These are phyloP conservation scores for Cyclotella baltica DNA, from an alignment of 108 stramenopile species.

Conservation along the genomic window DNA sequence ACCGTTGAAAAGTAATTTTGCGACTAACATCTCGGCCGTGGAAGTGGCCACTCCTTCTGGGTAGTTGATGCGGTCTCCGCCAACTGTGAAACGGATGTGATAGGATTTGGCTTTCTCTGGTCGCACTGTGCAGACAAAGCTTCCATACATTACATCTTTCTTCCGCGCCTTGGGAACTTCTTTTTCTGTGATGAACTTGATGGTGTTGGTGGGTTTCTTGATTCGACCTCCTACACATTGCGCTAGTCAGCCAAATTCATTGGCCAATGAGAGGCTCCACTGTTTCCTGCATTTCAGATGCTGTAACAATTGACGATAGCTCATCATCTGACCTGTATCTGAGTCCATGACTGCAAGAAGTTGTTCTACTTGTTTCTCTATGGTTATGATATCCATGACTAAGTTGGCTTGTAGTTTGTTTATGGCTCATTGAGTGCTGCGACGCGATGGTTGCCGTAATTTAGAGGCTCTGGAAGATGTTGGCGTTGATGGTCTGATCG, in stretches of 20 bases:
- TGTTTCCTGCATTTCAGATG: neutral
- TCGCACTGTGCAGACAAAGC: too few species aligned
- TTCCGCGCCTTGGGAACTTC: slow-evolving; percentile 26
- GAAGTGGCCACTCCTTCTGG: too few species aligned
- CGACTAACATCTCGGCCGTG: slow-evolving; percentile 28
- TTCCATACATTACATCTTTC: too few species aligned
- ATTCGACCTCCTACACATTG: too few species aligned
- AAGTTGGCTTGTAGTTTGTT: neutral
- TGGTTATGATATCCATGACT: neutral
- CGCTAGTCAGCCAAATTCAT: too few species aligned
- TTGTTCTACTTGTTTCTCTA: neutral
- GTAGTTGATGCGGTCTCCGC: too few species aligned
- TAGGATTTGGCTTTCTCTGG: too few species aligned
- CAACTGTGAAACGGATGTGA: too few species aligned
- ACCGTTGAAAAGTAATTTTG: slow-evolving; percentile 27
- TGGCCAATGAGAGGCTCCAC: neutral
- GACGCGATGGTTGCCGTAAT: neutral
- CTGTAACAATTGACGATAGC: slow-evolving; percentile 2
- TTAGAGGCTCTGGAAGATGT: neutral
- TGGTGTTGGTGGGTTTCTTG: too few species aligned
- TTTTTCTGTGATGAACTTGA: too few species aligned
- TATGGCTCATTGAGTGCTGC: neutral
- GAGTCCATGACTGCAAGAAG: neutral
- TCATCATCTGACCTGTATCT: slow-evolving; percentile 16
- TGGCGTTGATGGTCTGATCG: neutral